phyloP scores from a whole-genome alignment of 2,329 filamentous ascomycete genomes.

The Fusarium vanettenii region DNA sequence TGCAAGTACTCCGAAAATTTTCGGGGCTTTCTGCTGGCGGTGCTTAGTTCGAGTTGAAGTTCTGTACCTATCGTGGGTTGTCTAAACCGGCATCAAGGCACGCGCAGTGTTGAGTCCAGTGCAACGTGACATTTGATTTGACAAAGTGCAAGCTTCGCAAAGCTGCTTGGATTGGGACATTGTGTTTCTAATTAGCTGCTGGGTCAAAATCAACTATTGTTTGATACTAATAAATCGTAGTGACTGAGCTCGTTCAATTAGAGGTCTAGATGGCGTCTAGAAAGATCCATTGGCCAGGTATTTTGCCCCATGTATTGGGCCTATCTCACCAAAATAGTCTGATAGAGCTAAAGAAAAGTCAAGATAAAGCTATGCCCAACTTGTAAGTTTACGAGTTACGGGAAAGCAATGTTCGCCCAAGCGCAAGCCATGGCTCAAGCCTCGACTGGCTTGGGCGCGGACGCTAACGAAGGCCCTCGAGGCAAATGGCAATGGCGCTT shows the following conservation, averaged over 20 bases:
- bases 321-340: background rate
- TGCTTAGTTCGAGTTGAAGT: background rate
- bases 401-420: background rate
- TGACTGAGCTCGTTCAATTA: background rate
- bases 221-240: background rate
- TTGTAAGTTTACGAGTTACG: background rate
- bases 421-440: background rate
- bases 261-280: background rate
- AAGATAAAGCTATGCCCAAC: background rate
- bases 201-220: background rate
- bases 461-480: background rate
- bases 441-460: background rate
- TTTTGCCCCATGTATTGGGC: background rate
- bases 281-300: background rate
- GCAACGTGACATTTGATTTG: background rate
- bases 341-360: background rate
- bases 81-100: background rate
- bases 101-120: background rate
- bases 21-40: background rate
- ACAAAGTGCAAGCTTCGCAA: background rate
- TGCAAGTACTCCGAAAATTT: background rate
- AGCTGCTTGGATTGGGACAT: background rate
- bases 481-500: background rate
- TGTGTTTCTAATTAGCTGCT: background rate
- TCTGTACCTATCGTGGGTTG: background rate